Evolutionary conservation across 306 rosid species (phyloP).

Genomic region (Heteromeles arbutifolia): DNA sequence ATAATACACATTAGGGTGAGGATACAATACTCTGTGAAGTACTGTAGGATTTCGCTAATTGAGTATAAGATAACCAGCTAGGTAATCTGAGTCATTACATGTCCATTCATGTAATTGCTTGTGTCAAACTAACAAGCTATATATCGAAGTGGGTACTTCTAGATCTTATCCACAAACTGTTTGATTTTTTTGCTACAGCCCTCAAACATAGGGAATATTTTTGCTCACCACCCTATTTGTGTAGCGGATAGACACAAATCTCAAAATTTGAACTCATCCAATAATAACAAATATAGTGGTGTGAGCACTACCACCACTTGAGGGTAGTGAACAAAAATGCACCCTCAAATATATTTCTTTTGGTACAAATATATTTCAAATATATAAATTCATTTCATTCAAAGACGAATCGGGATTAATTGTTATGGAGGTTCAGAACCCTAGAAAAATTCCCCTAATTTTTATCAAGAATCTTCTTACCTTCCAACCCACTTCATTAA

Average conservation of each 20-base stretch:
- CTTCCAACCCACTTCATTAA: slow-evolving; percentile 95
- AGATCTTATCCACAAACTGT: neutral
- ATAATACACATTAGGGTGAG: neutral
- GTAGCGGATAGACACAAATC: too few relatives aligned
- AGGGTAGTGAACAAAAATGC: too few relatives aligned
- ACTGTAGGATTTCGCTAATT: neutral
- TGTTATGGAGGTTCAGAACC: slow-evolving; percentile 24
- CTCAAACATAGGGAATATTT: neutral
- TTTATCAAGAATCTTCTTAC: slow-evolving; percentile 81
- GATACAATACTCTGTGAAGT: neutral
- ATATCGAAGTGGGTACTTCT: neutral
- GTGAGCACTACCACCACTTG: too few relatives aligned
- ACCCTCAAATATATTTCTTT: neutral
- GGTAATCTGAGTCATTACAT: neutral
- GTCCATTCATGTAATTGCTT: neutral
- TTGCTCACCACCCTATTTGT: too few relatives aligned
- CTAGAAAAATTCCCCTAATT: slow-evolving; percentile 31
- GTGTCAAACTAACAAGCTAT: neutral
- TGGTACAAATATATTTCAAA: neutral
- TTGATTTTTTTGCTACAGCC: neutral
- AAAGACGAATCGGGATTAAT: slow-evolving; percentile 17
- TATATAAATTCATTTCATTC: neutral
- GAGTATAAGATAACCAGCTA: neutral
- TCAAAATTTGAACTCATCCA: too few relatives aligned
- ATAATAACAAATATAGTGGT: too few relatives aligned